Evolutionary conservation across 163 green algal genomes (phyloP).

Genomic region (Chlamydomonas reinhardtii): DNA sequence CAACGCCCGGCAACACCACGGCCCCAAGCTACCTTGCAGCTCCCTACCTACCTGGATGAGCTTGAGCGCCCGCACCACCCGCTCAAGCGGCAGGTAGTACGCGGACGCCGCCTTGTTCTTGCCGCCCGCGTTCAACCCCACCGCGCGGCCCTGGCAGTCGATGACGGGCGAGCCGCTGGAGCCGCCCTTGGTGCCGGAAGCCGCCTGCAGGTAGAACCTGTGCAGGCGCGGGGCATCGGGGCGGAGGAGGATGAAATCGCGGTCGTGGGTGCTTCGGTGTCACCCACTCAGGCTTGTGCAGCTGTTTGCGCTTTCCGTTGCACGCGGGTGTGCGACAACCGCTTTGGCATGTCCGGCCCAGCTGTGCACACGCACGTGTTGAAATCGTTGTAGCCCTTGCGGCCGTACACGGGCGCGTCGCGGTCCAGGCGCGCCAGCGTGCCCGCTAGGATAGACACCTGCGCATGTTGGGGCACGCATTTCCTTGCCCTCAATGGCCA

Average conservation of each 20-base stretch:
- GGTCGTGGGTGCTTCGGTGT: no score
- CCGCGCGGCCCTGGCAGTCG: constrained; percentile 81
- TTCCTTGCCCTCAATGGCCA: no score
- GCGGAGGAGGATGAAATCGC: no score
- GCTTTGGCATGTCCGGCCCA: no score
- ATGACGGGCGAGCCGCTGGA: constrained; percentile 91
- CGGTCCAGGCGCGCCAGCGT: constrained; percentile 92
- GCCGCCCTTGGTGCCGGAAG: constrained; percentile 87
- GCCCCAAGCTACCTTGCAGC: no score
- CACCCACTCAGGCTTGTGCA: no score
- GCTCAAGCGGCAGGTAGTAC: constrained; percentile 93
- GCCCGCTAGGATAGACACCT: constrained; percentile 92
- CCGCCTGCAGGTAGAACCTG: constrained; percentile 87
- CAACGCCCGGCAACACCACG: no score
- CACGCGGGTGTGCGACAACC: no score
- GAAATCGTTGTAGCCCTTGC: constrained; percentile 92
- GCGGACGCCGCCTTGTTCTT: constrained; percentile 90
- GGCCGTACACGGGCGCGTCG: constrained; percentile 87
- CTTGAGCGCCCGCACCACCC: constrained; percentile 84
- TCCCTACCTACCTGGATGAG: constrained; percentile 83
- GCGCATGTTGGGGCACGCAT: background rate
- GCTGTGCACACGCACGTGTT: constrained; percentile 76
- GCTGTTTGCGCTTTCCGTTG: no score
- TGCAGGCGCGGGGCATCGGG: background rate
- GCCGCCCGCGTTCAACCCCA: constrained; percentile 92